These are phyloP conservation scores for Xanthoconium separans DNA, from an alignment of 1,284 basidiomycete genomes.

Conservation along the genomic window DNA sequence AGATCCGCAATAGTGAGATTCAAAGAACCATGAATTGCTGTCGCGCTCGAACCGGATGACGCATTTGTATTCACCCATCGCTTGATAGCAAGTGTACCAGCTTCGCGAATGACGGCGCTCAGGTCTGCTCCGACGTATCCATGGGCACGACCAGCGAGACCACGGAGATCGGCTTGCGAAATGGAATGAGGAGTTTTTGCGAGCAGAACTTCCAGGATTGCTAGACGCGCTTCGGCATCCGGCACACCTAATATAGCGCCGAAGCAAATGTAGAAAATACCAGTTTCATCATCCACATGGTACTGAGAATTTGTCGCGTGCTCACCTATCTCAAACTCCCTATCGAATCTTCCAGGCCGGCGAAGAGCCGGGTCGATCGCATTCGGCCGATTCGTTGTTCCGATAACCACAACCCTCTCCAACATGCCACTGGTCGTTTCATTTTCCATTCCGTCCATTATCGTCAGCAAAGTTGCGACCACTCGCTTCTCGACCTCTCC, in stretches of 20 bases:
- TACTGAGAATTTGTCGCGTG: background rate
- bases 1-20: constrained; percentile 67
- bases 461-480: constrained; percentile 91
- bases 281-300: constrained; percentile 1
- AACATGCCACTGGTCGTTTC: constrained; percentile 42
- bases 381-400: constrained; percentile 96
- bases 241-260: constrained; percentile 69
- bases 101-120: constrained; percentile 88
- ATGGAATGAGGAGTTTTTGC: constrained; percentile 79
- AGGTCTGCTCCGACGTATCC: constrained; percentile 98
- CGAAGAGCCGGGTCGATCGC: constrained; percentile 95
- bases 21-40: constrained; percentile 32
- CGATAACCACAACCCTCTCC: constrained; percentile 86
- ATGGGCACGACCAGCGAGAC: constrained; percentile 80
- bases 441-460: constrained; percentile 91
- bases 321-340: constrained; percentile 94
- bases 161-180: constrained; percentile 55
- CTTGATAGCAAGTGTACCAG: constrained; percentile 89
- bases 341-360: constrained; percentile 92
- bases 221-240: constrained; percentile 76
- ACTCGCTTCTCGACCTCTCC: constrained; percentile 96
- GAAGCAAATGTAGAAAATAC: constrained; percentile 1
- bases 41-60: constrained; percentile 3
- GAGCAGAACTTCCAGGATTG: constrained; percentile 85
- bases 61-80: constrained; percentile 57